Base-by-base conservation (phyloP, 805 yeast species). In the Osmozyma mogii region DNA sequence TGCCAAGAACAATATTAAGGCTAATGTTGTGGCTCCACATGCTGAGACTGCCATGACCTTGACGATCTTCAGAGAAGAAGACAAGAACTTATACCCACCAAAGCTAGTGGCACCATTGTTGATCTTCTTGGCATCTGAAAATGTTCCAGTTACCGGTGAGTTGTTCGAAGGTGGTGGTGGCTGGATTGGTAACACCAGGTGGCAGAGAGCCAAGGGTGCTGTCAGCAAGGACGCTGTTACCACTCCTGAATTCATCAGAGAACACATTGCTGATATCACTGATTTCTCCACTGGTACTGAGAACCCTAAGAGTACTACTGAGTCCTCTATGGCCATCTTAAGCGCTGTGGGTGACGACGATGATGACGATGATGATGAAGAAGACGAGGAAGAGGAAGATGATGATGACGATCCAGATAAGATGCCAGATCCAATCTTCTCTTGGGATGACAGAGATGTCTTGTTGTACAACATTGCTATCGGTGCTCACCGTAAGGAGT, bases 41-140 rank as follows among this genome's bases (percentile, higher is more conserved):
- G 97, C 97, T 17, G 96, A 89, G 50, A 89, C 98, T 25, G 88
- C 94, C 34, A 89, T 89, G 98, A 89, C 98, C 17, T 72, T 75
- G 49, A 82, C 95, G 5, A 78, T 89, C 27, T 83, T 89, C 61
- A 72, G 75, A 27, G 79, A 78, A 27, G 76, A 75, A 37, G 94
- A 89, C 57, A 72, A 79, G 44, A 84, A 84, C 59, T 75, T 78
- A 45, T 85, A 79, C 58, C 84, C 84, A 45, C 88, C 96, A 5
- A 73, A 78, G 30, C 84, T 76, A 55, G 96, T 89, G 27, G 92
- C 96, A 1, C 98, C 98, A 34, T 66, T 88, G 39, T 74, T 85
- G 42, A 84, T 85, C 11, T 68, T 80, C 45, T 70, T 88, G 39
- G 70, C 84, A n/a, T 72, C 87, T 34, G 88, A 83, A 28, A 70